Evolutionary conservation across 768 basidiomycete genomes (phyloP).

Genomic region (Trametes cinnabarina): DNA sequence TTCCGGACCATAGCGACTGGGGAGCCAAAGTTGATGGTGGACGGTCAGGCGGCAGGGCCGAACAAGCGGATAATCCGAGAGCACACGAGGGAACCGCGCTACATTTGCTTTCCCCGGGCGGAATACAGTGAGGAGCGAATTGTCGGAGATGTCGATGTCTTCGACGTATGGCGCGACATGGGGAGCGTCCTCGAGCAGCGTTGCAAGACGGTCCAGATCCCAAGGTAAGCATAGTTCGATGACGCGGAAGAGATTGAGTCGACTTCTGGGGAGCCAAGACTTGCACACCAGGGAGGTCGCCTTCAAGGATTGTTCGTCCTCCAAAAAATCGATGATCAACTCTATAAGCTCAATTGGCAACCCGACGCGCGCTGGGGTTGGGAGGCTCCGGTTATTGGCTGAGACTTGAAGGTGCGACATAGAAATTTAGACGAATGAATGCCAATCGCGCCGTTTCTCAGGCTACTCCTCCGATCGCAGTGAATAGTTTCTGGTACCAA

Average conservation of each 20-base stretch:
- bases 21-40: constrained; percentile 11
- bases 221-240: constrained; percentile 4
- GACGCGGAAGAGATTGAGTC: constrained; percentile 16
- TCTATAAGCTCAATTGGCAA: constrained; percentile 19
- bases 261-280: constrained; percentile 14
- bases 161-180: constrained; percentile 11
- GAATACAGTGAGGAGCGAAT: constrained; percentile 8
- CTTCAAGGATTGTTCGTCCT: constrained; percentile 12
- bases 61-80: background rate
- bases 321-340: constrained; percentile 16
- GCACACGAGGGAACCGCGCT: constrained; percentile 8
- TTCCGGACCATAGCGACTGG: constrained; percentile 10
- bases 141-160: constrained; percentile 18
- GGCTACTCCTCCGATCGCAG: no score
- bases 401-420: no score
- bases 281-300: constrained; percentile 10
- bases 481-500: no score
- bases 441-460: no score
- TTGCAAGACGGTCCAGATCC: constrained; percentile 5
- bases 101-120: constrained; percentile 4
- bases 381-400: no score
- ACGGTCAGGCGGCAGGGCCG: constrained; percentile 1
- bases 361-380: no score
- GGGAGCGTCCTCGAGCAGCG: constrained; percentile 1
- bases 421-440: no score